Evolutionary conservation across 1,284 basidiomycete species (phyloP).

Genomic region (Entoloma clypeatum): DNA sequence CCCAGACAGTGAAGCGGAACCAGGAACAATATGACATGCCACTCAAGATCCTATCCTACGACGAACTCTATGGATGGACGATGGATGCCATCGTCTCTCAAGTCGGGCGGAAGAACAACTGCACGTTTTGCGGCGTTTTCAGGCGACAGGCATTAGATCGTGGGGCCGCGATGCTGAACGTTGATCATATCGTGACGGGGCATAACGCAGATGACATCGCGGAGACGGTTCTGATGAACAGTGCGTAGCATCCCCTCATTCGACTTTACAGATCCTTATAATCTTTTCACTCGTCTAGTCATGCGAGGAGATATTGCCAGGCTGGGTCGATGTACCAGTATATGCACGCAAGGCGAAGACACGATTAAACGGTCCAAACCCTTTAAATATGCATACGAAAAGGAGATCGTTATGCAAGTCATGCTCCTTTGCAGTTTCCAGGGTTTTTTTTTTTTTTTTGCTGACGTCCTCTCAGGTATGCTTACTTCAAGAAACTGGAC

Average conservation of each 20-base stretch:
- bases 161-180: conserved; percentile 83
- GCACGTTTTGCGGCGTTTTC: conserved; percentile 99
- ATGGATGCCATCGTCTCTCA: conserved; percentile 96
- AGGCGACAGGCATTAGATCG: conserved; percentile 93
- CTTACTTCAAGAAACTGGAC: conserved; percentile 97
- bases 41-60: conserved; percentile 93
- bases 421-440: background rate
- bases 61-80: conserved; percentile 98
- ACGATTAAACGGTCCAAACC: conserved; percentile 97
- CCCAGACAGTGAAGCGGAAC: conserved; percentile 94
- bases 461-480: conserved; percentile 62
- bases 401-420: conserved; percentile 96
- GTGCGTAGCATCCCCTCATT: conserved; percentile 49
- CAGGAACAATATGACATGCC: conserved; percentile 94
- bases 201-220: conserved; percentile 99
- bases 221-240: conserved; percentile 98
- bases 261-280: conserved; percentile 12
- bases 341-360: conserved; percentile 91
- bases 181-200: conserved; percentile 98
- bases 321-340: conserved; percentile 89
- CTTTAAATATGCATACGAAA: conserved; percentile 99
- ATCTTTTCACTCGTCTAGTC: conserved; percentile 46
- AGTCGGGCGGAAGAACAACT: conserved; percentile 97
- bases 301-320: conserved; percentile 97
- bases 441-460: conserved; percentile 8